phyloP scores from a whole-genome alignment of 2,329 filamentous ascomycete species.

The Trichophyton benhamiae region DNA sequence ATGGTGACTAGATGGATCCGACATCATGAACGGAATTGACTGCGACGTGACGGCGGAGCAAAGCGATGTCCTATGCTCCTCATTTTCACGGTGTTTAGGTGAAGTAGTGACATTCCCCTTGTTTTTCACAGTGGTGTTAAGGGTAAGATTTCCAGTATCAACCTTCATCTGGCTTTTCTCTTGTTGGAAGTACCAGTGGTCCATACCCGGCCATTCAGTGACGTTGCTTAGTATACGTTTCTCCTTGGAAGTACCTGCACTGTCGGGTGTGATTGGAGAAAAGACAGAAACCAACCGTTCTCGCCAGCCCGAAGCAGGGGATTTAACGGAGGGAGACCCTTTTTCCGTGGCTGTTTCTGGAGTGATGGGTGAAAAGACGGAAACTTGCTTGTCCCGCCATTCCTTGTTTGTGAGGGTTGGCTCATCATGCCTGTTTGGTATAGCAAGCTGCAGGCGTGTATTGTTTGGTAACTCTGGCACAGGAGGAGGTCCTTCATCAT shows the following conservation, averaged over 20 bases:
- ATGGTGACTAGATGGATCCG: slow-evolving; percentile 6
- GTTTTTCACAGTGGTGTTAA: background rate
- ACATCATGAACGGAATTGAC: slow-evolving; percentile 14
- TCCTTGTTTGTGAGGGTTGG: background rate
- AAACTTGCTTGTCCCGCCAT: slow-evolving; percentile 14
- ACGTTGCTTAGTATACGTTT: slow-evolving; percentile 11
- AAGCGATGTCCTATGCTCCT: slow-evolving; percentile 8
- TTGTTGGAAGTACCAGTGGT: slow-evolving; percentile 8
- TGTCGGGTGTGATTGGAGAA: slow-evolving; percentile 25
- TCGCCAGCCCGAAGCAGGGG: background rate
- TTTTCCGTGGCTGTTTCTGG: slow-evolving; percentile 17
- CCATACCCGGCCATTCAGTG: slow-evolving; percentile 15
- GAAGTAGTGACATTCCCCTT: background rate
- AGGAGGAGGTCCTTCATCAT: slow-evolving; percentile 15
- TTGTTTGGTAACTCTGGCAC: background rate
- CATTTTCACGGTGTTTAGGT: background rate
- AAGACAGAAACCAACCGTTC: slow-evolving; percentile 16
- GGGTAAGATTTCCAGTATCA: background rate
- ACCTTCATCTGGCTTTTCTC: background rate
- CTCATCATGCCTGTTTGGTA: slow-evolving; percentile 10
- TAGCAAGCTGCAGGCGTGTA: slow-evolving; percentile 18
- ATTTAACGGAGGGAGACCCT: background rate
- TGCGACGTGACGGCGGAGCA: slow-evolving; percentile 13
- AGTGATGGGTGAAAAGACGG: slow-evolving; percentile 25
- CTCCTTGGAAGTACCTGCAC: slow-evolving; percentile 6